Evolutionary conservation across 805 yeast species (phyloP).

Genomic region (Wickerhamiella kazuoi): DNA sequence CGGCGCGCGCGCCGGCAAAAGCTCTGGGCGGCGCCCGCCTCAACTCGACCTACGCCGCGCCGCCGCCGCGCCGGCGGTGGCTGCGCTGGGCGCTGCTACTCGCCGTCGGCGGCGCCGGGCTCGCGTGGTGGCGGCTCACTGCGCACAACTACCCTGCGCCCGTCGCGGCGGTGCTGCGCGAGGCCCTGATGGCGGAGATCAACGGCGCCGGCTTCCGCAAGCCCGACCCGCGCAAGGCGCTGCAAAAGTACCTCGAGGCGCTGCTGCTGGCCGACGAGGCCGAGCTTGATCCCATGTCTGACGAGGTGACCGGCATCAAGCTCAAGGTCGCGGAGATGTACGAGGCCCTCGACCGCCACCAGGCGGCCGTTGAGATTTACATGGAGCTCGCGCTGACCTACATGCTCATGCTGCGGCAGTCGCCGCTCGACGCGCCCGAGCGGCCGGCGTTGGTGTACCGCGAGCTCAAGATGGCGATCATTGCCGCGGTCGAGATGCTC

Average conservation of each 20-base stretch:
- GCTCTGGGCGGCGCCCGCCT: too few relatives aligned
- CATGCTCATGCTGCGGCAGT: slow-evolving; percentile 32
- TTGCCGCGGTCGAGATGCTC: slow-evolving; percentile 39
- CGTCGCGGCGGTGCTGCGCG: slow-evolving; percentile 55
- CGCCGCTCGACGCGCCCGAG: slow-evolving; percentile 23
- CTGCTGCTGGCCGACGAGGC: slow-evolving; percentile 41
- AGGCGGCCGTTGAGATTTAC: slow-evolving; percentile 52
- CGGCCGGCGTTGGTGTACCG: slow-evolving; percentile 49
- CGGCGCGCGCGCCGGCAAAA: too few relatives aligned
- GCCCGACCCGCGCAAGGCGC: slow-evolving; percentile 47
- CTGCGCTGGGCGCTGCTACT: too few relatives aligned
- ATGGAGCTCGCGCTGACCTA: slow-evolving; percentile 40
- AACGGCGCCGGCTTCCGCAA: slow-evolving; percentile 34
- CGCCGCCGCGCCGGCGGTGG: too few relatives aligned
- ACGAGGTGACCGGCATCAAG: slow-evolving; percentile 82
- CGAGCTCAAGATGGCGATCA: slow-evolving; percentile 51
- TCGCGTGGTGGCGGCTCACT: slow-evolving; percentile 15
- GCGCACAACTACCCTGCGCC: slow-evolving; percentile 30
- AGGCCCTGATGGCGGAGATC: slow-evolving; percentile 72
- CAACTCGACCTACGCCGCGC: too few relatives aligned
- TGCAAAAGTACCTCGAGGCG: slow-evolving; percentile 58
- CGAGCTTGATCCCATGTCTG: slow-evolving; percentile 40
- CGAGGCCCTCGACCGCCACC: slow-evolving; percentile 43
- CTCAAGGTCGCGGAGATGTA: slow-evolving; percentile 76
- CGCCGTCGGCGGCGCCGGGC: too few relatives aligned